phyloP scores from a whole-genome alignment of 1,284 basidiomycete genomes.

The Apiotrichum akiyoshidainum region DNA sequence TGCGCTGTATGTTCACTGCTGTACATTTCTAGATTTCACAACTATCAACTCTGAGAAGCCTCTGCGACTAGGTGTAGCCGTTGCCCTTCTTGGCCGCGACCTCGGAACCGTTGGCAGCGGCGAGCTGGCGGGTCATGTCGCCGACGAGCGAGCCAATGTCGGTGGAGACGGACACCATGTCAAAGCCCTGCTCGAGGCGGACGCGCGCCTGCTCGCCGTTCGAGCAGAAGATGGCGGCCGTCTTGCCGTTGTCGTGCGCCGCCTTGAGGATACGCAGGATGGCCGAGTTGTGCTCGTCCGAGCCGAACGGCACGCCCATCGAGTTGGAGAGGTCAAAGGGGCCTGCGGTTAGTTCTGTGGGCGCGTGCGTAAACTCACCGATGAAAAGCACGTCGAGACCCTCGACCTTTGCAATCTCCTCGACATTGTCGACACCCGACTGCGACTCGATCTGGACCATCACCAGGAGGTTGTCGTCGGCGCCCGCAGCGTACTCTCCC shows the following conservation, averaged over 20 bases:
- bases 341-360: constrained; percentile 18
- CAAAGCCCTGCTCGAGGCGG: constrained; percentile 59
- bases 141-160: constrained; percentile 29
- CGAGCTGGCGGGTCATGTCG: constrained; percentile 30
- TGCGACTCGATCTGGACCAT: constrained; percentile 66
- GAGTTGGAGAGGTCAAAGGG: constrained; percentile 62
- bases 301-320: constrained; percentile 29
- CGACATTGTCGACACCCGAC: constrained; percentile 60
- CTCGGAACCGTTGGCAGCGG: constrained; percentile 8
- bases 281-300: constrained; percentile 53
- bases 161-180: constrained; percentile 45
- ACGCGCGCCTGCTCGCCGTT: constrained; percentile 56
- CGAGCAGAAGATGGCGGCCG: constrained; percentile 53
- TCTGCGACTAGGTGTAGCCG: constrained; percentile 9
- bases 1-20: too few relatives aligned
- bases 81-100: constrained; percentile 11
- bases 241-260: constrained; percentile 62
- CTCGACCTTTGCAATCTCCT: constrained; percentile 61
- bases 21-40: too few relatives aligned
- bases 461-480: constrained; percentile 59
- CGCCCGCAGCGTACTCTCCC: constrained; percentile 57
- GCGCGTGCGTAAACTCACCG: too few relatives aligned
- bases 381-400: constrained; percentile 65
- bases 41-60: too few relatives aligned
- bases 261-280: constrained; percentile 60